Evolutionary conservation across 331 rosid genomes (phyloP), one percentile per base, ranked within the genome.

Genomic region (Quercus lobata): DNA sequence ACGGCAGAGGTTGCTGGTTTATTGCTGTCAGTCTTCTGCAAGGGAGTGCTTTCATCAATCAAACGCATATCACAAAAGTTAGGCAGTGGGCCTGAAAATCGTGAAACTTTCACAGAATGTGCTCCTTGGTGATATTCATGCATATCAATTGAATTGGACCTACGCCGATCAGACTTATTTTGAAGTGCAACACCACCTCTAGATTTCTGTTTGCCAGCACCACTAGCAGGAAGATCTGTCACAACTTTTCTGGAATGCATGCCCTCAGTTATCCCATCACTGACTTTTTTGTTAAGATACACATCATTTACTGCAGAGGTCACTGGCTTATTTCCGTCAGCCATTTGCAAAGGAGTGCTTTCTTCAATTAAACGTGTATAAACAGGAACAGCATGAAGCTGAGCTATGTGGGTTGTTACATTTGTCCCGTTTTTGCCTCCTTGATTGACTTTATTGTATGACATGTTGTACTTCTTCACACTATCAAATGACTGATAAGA

Each of bases 301-400:
- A 83, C 60, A 79, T 44, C 87, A 69, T 76, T 84, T 54, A 76
- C 86, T 27, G 25, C 83, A 72, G 85, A 54, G 61, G 69, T 78
- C 37, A 76, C 79, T 41, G 88, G 83, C 75, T 82, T 76, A 19
- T 77, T 84, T 69, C 69, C 81, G 63, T 58, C 80, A 71, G 78
- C 77, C 75, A 61, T 30, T 80, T 73, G 80, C 79, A 78, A 73
- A 2, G 95, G 83, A 70, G 82, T 72, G 71, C 76, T 85, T 82
- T 95, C 96, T 80, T 92, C 93, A 80, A 92, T 32, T 81, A 90
- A 55, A 79, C 82, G 69, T 1, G 97, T 87, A 79, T 89, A 90
- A 35, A 88, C 96, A 66, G 91, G 94, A 80, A 88, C 87, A 69
- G 86, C 86, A 60, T 76, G 87, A 69, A 91, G 84, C 63, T 89